Base-by-base conservation (phyloP, 2,329 filamentous ascomycete genomes). In the Trichoderma simmonsii region DNA sequence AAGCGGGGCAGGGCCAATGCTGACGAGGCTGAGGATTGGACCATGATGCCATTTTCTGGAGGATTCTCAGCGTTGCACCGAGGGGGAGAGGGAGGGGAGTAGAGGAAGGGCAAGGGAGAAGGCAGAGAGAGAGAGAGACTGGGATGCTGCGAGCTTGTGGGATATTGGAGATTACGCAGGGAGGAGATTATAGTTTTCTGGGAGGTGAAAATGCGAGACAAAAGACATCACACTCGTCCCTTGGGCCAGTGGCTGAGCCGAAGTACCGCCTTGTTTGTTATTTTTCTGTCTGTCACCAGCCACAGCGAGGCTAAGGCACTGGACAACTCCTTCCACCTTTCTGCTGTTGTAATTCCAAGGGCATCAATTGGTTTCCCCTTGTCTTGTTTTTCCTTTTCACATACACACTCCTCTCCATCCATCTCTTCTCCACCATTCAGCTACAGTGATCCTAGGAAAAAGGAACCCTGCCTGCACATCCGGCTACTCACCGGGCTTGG, bases 21-120 rank as follows among this genome's bases (percentile, higher is more conserved):
- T 34, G 65, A 48, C 65, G 65, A 68, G 65, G 65, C 65, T 68
- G 65, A 59, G 65, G 34, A 56, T 21, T 68, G 65, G 21, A 32
- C 34, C 65, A 68, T 68, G 56, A 48, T 48, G 54, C 12, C 54
- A 48, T 60, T 28, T 28, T 30, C 36, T 30, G 30, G 51, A 15
- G 51, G 26, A 30, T 54, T 21, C 11, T 5, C 43, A 24, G n/a
- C 9, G n/a, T n/a, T 4, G 43, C 43, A 30, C 39, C 1, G 8
- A 12, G 60, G 32, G 12, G 34, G n/a, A n/a, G 24, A 5, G 7
- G 11, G 54, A 18, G 8, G 9, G 6, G 5, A 21, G 18, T 4
- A 30, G 15, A 15, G 18, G 21, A 24, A 18, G 12, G 34, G 14
- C 34, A 36, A 28, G 26, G 7, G 8, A 18, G 12, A 18, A 6